phyloP scores from a whole-genome alignment of 768 basidiomycete genomes.

The Sistotremastrum niveocremeum region DNA sequence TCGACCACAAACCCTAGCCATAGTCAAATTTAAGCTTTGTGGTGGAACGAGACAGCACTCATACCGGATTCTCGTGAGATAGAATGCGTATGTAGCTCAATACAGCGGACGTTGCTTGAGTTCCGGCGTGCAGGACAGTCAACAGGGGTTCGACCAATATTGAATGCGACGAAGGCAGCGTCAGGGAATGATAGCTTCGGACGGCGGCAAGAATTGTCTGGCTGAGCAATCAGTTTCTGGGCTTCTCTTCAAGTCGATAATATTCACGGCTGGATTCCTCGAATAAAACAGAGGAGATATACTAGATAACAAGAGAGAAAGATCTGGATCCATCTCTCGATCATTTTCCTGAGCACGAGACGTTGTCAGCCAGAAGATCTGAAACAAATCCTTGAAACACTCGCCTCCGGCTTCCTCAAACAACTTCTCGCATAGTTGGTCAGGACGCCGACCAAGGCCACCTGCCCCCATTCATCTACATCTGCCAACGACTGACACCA shows the following conservation, averaged over 20 bases:
- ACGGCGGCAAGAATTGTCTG: slow-evolving; percentile 74
- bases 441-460: slow-evolving; percentile 63
- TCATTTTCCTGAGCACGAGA: slow-evolving; percentile 11
- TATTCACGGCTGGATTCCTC: slow-evolving; percentile 70
- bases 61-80: slow-evolving; percentile 51
- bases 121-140: slow-evolving; percentile 41
- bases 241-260: not conserved
- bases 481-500: slow-evolving; percentile 77
- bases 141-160: slow-evolving; percentile 63
- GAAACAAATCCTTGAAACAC: not conserved
- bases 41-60: slow-evolving; percentile 13
- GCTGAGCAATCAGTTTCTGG: not conserved
- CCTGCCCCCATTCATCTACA: slow-evolving; percentile 95
- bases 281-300: slow-evolving; percentile 73
- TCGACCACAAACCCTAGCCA: too few relatives aligned
- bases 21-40: too few relatives aligned
- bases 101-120: slow-evolving; percentile 25
- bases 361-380: not conserved
- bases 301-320: slow-evolving; percentile 58
- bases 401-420: slow-evolving; percentile 46
- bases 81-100: slow-evolving; percentile 58
- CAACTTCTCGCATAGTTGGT: slow-evolving; percentile 73
- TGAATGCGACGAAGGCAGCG: slow-evolving; percentile 36
- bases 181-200: slow-evolving; percentile 62
- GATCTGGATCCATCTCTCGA: slow-evolving; percentile 67